These are phyloP conservation scores for Exophiala mesophila DNA, from an alignment of 2,329 filamentous ascomycete genomes.

Conservation along the genomic window DNA sequence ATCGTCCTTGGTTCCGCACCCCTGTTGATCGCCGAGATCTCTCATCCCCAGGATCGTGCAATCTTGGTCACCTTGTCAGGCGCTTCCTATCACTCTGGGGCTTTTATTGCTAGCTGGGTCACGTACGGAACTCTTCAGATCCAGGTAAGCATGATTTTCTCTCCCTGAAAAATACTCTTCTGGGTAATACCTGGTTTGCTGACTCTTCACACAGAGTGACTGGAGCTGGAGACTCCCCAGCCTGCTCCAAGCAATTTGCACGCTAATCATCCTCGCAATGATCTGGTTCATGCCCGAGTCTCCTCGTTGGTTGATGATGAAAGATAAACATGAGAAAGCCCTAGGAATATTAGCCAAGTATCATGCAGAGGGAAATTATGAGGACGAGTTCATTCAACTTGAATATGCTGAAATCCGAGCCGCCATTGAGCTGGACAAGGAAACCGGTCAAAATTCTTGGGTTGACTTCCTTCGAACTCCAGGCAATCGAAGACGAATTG, in stretches of 20 bases:
- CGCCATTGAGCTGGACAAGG: conserved; percentile 7
- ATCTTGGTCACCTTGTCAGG: conserved; percentile 49
- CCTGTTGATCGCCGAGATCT: conserved; percentile 30
- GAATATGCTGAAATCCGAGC: conserved; percentile 32
- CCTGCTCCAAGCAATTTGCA: conserved; percentile 44
- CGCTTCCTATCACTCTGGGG: conserved; percentile 49
- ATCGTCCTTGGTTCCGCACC: conserved; percentile 29
- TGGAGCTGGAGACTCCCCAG: conserved; percentile 57
- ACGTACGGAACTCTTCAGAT: conserved; percentile 38
- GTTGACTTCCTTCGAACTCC: conserved; percentile 57
- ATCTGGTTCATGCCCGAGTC: conserved; percentile 57
- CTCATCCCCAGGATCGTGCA: conserved; percentile 30
- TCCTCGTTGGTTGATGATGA: conserved; percentile 57
- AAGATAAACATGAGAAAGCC: conserved; percentile 53
- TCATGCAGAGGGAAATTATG: conserved; percentile 47
- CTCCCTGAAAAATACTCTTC: neutral
- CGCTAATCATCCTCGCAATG: conserved; percentile 43
- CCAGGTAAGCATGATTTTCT: neutral
- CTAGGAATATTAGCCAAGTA: conserved; percentile 52
- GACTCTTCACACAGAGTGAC: conserved; percentile 26
- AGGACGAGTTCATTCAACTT: conserved; percentile 27
- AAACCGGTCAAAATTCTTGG: conserved; percentile 35
- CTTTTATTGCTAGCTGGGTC: conserved; percentile 40
- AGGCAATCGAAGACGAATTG: conserved; percentile 51
- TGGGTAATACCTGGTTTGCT: no score